These are phyloP conservation scores for Cystobasidium pallidum DNA, from an alignment of 1,284 basidiomycete species.

Conservation along the genomic window DNA sequence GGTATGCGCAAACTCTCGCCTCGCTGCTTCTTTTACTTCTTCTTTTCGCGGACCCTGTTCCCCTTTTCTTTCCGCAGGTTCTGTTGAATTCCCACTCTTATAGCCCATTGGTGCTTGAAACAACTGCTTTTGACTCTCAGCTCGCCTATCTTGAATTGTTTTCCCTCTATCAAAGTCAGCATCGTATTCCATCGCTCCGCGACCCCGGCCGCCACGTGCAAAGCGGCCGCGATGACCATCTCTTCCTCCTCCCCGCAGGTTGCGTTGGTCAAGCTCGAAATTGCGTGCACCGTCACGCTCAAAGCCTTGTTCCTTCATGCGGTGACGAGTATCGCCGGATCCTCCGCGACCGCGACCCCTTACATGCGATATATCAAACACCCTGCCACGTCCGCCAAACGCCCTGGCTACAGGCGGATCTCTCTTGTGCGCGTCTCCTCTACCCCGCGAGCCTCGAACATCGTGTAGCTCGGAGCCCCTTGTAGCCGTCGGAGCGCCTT, in stretches of 20 bases:
- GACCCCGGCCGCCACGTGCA: conserved; percentile 15
- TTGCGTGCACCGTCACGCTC: background rate
- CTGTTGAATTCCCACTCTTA: background rate
- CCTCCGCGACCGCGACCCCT: conserved; percentile 1
- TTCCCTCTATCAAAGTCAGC: conserved; percentile 50
- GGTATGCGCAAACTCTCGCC: background rate
- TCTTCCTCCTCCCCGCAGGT: background rate
- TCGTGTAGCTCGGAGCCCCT: background rate
- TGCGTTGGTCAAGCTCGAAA: background rate
- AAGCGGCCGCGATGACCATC: background rate
- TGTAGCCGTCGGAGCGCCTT: background rate
- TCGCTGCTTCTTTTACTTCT: background rate
- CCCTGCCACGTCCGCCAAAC: background rate
- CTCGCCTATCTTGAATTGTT: background rate
- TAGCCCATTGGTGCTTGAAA: conserved; percentile 20
- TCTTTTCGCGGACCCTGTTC: background rate
- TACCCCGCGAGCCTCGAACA: no score
- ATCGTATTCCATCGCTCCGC: conserved; percentile 45
- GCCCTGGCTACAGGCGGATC: background rate
- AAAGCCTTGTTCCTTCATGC: background rate
- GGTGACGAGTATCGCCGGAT: background rate
- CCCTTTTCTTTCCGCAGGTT: background rate
- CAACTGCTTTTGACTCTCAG: conserved; percentile 12
- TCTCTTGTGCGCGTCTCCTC: background rate
- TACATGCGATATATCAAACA: background rate